phyloP scores from a whole-genome alignment of 176 grass and related monocot species.

The Guadua angustifolia region DNA sequence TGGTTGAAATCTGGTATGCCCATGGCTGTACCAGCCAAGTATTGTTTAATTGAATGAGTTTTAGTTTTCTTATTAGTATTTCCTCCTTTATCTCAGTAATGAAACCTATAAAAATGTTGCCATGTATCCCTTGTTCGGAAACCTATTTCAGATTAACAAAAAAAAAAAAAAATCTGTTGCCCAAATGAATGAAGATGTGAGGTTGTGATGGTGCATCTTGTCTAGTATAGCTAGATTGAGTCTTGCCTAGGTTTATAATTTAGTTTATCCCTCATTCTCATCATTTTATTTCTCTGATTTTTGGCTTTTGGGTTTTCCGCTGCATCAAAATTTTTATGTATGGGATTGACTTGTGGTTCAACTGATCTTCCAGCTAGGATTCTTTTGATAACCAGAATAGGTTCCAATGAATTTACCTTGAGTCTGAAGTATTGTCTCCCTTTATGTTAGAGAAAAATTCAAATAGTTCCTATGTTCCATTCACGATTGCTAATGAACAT shows the following conservation, averaged over 20 bases:
- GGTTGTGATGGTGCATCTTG: not conserved
- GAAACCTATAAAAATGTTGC: slow-evolving; percentile 4
- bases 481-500: slow-evolving; percentile 25
- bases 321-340: not conserved
- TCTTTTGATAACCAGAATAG: not conserved
- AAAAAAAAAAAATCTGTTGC: not conserved
- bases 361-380: slow-evolving; percentile 21
- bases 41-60: slow-evolving; percentile 5
- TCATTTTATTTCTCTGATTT: not conserved
- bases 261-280: not conserved
- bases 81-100: not conserved
- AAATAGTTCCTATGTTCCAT: not conserved
- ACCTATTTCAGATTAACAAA: not conserved
- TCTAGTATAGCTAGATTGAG: not conserved
- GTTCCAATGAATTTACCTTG: not conserved
- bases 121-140: not conserved
- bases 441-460: not conserved
- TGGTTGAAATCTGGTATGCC: not conserved
- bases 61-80: not conserved
- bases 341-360: not conserved
- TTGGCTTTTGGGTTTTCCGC: not conserved
- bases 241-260: not conserved
- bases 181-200: not conserved
- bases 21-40: not conserved
- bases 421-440: not conserved